These are phyloP conservation scores for Aspergillus proliferans DNA, from an alignment of 2,329 filamentous ascomycete species.

Conservation along the genomic window DNA sequence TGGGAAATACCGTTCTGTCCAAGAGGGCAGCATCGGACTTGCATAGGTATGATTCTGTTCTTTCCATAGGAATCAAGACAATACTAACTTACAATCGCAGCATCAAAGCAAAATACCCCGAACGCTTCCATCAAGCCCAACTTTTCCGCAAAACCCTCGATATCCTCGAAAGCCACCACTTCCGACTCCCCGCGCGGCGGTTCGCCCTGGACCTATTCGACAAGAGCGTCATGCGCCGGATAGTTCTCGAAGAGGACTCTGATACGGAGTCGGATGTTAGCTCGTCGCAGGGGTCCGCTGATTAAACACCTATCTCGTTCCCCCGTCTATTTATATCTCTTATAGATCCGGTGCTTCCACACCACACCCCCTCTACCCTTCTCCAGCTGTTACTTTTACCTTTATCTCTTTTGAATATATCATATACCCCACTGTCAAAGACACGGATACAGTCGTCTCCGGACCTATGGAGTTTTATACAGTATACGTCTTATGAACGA, in stretches of 20 bases:
- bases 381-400: too few relatives aligned
- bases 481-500: too few relatives aligned
- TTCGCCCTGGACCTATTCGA: slow-evolving; percentile 94
- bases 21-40: slow-evolving; percentile 81
- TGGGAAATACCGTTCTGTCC: slow-evolving; percentile 89
- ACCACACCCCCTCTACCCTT: too few relatives aligned
- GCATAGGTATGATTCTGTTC: slow-evolving; percentile 42
- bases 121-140: slow-evolving; percentile 66
- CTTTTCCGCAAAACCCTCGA: slow-evolving; percentile 82
- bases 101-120: slow-evolving; percentile 67
- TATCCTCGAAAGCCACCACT: slow-evolving; percentile 82
- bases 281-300: slow-evolving; percentile 19
- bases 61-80: not conserved
- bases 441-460: too few relatives aligned
- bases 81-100: slow-evolving; percentile 35
- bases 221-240: slow-evolving; percentile 74
- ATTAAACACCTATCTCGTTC: too few relatives aligned
- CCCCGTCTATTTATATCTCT: not conserved
- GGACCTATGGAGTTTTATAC: too few relatives aligned
- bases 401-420: not conserved
- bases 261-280: slow-evolving; percentile 28
- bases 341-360: not conserved
- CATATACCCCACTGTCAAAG: not conserved
- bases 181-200: slow-evolving; percentile 75
- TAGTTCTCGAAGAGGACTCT: slow-evolving; percentile 71